These are phyloP conservation scores for Nematocida major DNA, from an alignment of 371 early-diverging fungal genomes.

Conservation along the genomic window DNA sequence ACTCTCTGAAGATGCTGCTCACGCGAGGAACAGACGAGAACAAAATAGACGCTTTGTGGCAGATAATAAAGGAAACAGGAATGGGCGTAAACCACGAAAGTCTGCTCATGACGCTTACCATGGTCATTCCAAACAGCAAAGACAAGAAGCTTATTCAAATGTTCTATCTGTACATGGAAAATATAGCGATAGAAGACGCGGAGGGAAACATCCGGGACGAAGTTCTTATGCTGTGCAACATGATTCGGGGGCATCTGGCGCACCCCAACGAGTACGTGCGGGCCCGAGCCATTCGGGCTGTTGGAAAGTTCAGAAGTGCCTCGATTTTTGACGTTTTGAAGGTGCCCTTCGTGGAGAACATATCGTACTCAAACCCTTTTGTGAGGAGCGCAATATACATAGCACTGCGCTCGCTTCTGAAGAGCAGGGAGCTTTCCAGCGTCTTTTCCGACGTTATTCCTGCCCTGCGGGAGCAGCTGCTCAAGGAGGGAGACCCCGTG, in stretches of 20 bases:
- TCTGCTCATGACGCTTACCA: constrained; percentile 38
- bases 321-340: constrained; percentile 67
- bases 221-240: constrained; percentile 68
- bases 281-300: constrained; percentile 81
- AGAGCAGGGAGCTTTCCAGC: constrained; percentile 28
- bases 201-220: constrained; percentile 54
- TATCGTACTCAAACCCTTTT: constrained; percentile 85
- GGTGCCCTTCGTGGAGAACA: constrained; percentile 49
- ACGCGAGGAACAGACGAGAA: constrained; percentile 26
- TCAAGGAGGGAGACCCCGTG: constrained; percentile 51
- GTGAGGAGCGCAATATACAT: constrained; percentile 85
- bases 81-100: constrained; percentile 47
- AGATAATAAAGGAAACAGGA: constrained; percentile 41
- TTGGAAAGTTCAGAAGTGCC: constrained; percentile 81
- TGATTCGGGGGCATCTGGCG: constrained; percentile 85
- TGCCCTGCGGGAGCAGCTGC: constrained; percentile 33
- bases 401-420: constrained; percentile 66
- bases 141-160: constrained; percentile 60
- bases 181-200: constrained; percentile 29
- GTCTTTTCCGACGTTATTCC: constrained; percentile 37
- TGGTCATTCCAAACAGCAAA: constrained; percentile 30
- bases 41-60: constrained; percentile 36
- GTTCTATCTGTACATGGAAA: constrained; percentile 63
- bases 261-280: constrained; percentile 97
- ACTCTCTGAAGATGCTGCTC: neutral